phyloP scores from a whole-genome alignment of 2,329 filamentous ascomycete species.

The Aspergillus brunneoviolaceus region DNA sequence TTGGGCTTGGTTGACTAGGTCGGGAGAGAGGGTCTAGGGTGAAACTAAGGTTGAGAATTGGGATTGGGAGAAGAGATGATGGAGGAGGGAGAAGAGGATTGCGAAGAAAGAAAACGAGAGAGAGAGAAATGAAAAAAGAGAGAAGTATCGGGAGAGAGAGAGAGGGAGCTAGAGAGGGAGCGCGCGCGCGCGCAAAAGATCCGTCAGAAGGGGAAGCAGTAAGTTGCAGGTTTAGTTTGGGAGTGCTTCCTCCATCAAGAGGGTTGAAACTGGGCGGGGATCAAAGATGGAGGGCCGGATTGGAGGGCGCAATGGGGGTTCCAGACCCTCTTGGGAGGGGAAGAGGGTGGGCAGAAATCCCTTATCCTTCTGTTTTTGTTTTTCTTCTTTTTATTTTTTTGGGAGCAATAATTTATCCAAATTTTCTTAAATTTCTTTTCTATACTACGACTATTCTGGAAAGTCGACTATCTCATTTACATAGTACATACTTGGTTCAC shows the following conservation, averaged over 20 bases:
- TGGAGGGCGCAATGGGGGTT: slow-evolving; percentile 15
- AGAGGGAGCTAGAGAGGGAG: not conserved
- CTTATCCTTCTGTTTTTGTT: slow-evolving; percentile 1
- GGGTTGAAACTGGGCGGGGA: slow-evolving; percentile 13
- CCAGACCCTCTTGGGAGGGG: slow-evolving; percentile 11
- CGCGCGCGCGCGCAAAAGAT: slow-evolving; percentile 8
- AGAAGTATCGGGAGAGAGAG: not conserved
- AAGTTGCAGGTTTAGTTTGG: slow-evolving; percentile 10
- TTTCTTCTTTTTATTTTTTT: not conserved
- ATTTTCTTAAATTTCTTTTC: not conserved
- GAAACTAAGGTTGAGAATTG: slow-evolving; percentile 10
- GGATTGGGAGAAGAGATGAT: not conserved
- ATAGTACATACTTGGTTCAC: not conserved
- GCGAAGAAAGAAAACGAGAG: not conserved
- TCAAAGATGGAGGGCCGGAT: slow-evolving; percentile 10
- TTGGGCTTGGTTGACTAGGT: slow-evolving; percentile 13
- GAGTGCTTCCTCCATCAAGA: slow-evolving; percentile 12
- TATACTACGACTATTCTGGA: not conserved
- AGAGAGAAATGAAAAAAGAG: not conserved
- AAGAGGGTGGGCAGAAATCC: slow-evolving; percentile 16
- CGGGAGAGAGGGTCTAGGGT: slow-evolving; percentile 10
- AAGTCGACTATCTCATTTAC: not conserved
- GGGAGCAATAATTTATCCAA: not conserved
- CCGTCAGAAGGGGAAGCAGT: slow-evolving; percentile 13
- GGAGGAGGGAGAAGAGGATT: not conserved